Conservation (phyloP, 148 eudicot species). For the Rhododendron ovatum region DNA sequence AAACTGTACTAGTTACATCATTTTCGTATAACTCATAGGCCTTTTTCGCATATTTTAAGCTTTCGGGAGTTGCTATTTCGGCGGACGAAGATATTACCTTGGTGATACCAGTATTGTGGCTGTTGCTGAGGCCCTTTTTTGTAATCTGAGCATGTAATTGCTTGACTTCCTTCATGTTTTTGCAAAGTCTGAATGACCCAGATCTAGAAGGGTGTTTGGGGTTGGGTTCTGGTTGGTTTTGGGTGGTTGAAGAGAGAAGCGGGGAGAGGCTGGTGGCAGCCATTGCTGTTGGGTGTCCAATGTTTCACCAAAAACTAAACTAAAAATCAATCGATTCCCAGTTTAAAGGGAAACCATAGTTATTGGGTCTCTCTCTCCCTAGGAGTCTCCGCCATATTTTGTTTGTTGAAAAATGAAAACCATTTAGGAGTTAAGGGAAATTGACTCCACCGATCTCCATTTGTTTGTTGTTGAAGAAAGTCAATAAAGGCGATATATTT, state of each 20-base stretch:
- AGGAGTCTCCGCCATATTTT: no score
- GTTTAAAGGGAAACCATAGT: neutral
- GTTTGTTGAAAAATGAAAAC: no score
- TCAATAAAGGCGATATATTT: no score
- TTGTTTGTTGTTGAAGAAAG: no score
- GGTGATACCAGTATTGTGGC: neutral
- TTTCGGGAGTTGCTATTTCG: no score
- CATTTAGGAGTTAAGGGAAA: no score
- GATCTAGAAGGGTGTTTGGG: slow-evolving; percentile 6
- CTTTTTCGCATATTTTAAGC: no score
- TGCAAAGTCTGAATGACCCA: slow-evolving; percentile 20
- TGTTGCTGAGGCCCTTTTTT: slow-evolving; percentile 18
- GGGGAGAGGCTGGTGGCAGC: neutral
- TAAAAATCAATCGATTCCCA: neutral
- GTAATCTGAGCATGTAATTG: slow-evolving; percentile 31
- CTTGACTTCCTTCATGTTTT: slow-evolving; percentile 22
- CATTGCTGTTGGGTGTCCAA: neutral
- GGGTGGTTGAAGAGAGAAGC: slow-evolving; percentile 7
- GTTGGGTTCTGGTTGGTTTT: slow-evolving; percentile 7
- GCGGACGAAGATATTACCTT: slow-evolving; percentile 5
- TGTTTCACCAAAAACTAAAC: neutral
- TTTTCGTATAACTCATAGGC: no score
- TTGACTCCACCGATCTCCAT: no score
- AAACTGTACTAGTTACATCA: no score
- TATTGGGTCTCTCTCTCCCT: no score